phyloP scores from a whole-genome alignment of 306 rosid genomes.

The Vachellia collinsii region DNA sequence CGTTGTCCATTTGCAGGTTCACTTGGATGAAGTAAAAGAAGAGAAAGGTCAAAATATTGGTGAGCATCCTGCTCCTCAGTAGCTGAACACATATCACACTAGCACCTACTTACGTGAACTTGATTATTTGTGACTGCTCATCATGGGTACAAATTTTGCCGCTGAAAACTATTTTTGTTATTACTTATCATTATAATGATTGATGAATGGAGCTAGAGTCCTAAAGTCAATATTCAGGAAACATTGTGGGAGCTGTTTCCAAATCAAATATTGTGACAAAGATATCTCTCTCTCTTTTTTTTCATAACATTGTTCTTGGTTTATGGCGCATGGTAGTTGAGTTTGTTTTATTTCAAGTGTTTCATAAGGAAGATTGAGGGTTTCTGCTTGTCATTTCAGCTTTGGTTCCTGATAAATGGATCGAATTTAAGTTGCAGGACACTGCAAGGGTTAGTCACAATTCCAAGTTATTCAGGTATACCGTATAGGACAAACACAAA shows the following conservation, averaged over 20 bases:
- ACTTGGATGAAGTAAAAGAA: slow-evolving; percentile 53
- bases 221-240: not conserved
- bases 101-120: not conserved
- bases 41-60: slow-evolving; percentile 53
- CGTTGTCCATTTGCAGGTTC: slow-evolving; percentile 47
- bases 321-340: not conserved
- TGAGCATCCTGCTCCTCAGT: slow-evolving; percentile 35
- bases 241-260: not conserved
- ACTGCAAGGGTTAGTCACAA: slow-evolving; percentile 71
- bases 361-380: not conserved
- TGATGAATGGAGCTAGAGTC: not conserved
- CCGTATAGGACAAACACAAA: not conserved
- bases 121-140: not conserved
- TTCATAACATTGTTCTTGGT: not conserved
- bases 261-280: not conserved
- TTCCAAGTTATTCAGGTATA: slow-evolving; percentile 65
- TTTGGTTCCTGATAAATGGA: slow-evolving; percentile 61
- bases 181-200: not conserved
- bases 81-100: not conserved
- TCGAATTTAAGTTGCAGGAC: slow-evolving; percentile 72
- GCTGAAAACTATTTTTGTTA: not conserved
- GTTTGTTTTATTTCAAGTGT: not conserved
- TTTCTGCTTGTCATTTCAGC: slow-evolving; percentile 47
- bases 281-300: not conserved
- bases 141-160: not conserved